Evolutionary conservation across 2,329 filamentous ascomycete species (phyloP).

Genomic region (Aspergillus fructus): DNA sequence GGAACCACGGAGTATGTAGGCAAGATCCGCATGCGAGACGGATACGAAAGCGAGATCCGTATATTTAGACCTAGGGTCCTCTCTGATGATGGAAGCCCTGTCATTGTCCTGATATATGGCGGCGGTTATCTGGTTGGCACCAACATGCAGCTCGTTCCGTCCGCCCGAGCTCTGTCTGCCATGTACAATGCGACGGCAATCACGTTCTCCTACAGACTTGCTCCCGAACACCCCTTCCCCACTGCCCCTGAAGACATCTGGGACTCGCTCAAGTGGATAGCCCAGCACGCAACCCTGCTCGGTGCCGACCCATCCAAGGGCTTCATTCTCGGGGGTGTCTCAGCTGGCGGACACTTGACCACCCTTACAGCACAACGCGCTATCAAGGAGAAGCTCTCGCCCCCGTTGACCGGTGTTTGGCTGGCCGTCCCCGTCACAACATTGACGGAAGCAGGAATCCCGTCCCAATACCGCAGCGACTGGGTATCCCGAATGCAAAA

Average conservation of each 20-base stretch:
- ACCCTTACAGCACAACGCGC: not conserved
- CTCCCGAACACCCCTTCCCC: not conserved
- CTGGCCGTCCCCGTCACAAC: not conserved
- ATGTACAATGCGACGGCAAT: not conserved
- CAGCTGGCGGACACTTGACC: slow-evolving; percentile 2
- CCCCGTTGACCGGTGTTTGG: slow-evolving; percentile 4
- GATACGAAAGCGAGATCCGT: slow-evolving; percentile 1
- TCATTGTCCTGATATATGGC: slow-evolving; percentile 1
- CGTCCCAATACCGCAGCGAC: not conserved
- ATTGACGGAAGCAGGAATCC: not conserved
- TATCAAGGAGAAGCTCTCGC: not conserved
- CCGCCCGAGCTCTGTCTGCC: not conserved
- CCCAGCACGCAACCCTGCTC: not conserved
- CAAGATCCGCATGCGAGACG: slow-evolving; percentile 6
- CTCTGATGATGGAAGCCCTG: not conserved
- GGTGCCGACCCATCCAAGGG: slow-evolving; percentile 5
- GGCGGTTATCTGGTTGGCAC: slow-evolving; percentile 2
- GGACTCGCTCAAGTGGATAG: slow-evolving; percentile 5
- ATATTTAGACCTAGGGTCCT: not conserved
- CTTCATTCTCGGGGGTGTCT: slow-evolving; percentile 1
- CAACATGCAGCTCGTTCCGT: not conserved
- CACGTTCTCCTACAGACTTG: slow-evolving; percentile 1
- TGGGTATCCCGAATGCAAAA: slow-evolving; percentile 1
- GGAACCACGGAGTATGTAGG: not conserved
- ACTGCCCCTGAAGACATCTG: slow-evolving; percentile 3